phyloP scores from a whole-genome alignment of 495 filamentous ascomycete species.

The Pseudomonodictys pantanalensis region DNA sequence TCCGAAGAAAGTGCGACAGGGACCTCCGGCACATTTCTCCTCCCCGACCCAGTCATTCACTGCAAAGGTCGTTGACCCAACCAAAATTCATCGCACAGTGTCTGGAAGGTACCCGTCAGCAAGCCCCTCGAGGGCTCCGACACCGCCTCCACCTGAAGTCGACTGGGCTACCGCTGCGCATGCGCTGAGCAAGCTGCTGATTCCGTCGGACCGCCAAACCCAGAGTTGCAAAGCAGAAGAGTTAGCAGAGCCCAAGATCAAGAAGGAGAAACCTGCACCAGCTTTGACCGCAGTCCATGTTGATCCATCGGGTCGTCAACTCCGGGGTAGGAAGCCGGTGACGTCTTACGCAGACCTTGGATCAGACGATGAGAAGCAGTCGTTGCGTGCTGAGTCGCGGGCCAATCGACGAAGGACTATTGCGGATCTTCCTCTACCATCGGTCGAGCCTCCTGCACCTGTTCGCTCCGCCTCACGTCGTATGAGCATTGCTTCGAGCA shows the following conservation, averaged over 20 bases:
- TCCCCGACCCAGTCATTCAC: constrained; percentile 75
- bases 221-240: constrained; percentile 73
- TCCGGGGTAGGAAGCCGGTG: constrained; percentile 65
- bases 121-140: constrained; percentile 43
- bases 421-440: constrained; percentile 44
- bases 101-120: constrained; percentile 36
- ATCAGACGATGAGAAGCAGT: constrained; percentile 51
- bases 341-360: constrained; percentile 46
- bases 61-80: constrained; percentile 65
- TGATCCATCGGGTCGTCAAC: constrained; percentile 53
- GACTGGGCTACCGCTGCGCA: constrained; percentile 77
- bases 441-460: constrained; percentile 13
- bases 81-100: constrained; percentile 53
- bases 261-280: constrained; percentile 58
- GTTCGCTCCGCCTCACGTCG: constrained; percentile 36
- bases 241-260: constrained; percentile 55
- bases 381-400: constrained; percentile 40
- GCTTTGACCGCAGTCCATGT: constrained; percentile 41
- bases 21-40: constrained; percentile 62
- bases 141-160: constrained; percentile 72
- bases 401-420: constrained; percentile 65
- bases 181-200: constrained; percentile 77
- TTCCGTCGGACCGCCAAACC: constrained; percentile 69
- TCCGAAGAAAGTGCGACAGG: constrained; percentile 52
- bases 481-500: constrained; percentile 45